Percentiles rank a stretch among this genome's conserved stretches.
Conservation (phyloP, 352 stramenopile genomes). For the Elongisporangium senticosum region DNA sequence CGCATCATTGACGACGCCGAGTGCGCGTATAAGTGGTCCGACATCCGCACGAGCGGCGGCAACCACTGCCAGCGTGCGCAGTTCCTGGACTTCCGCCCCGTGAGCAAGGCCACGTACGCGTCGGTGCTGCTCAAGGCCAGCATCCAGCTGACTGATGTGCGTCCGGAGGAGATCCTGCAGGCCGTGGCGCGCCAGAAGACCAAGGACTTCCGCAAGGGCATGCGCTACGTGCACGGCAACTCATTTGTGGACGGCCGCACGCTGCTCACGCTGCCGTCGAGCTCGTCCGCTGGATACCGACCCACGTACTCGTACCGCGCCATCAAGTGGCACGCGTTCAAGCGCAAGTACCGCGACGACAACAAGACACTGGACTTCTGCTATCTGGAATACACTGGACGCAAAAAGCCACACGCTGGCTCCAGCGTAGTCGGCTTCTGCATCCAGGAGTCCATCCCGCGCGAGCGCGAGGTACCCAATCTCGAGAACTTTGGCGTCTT, state of each 20-base stretch:
- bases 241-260: slow-evolving; percentile 61
- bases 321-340: slow-evolving; percentile 73
- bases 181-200: slow-evolving; percentile 54
- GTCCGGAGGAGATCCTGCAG: slow-evolving; percentile 48
- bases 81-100: slow-evolving; percentile 63
- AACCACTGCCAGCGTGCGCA: slow-evolving; percentile 40
- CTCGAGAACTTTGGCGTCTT: slow-evolving; percentile 57
- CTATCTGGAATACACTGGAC: slow-evolving; percentile 71
- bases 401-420: slow-evolving; percentile 34
- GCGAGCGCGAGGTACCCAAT: slow-evolving; percentile 52
- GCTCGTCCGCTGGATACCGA: slow-evolving; percentile 11
- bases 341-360: slow-evolving; percentile 24
- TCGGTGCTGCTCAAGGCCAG: slow-evolving; percentile 65
- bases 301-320: slow-evolving; percentile 52
- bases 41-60: slow-evolving; percentile 8
- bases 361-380: slow-evolving; percentile 61
- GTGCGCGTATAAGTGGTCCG: slow-evolving; percentile 63
- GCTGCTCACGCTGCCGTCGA: slow-evolving; percentile 51
- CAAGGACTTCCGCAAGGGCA: slow-evolving; percentile 51
- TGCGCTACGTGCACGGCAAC: slow-evolving; percentile 49
- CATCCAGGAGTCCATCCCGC: slow-evolving; percentile 61
- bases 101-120: slow-evolving; percentile 45
- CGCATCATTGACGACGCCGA: slow-evolving; percentile 77
- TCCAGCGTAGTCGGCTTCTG: slow-evolving; percentile 69
- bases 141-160: slow-evolving; percentile 40